These are phyloP conservation scores for Neofusicoccum laricinum DNA, from an alignment of 2,329 filamentous ascomycete genomes.

Conservation along the genomic window DNA sequence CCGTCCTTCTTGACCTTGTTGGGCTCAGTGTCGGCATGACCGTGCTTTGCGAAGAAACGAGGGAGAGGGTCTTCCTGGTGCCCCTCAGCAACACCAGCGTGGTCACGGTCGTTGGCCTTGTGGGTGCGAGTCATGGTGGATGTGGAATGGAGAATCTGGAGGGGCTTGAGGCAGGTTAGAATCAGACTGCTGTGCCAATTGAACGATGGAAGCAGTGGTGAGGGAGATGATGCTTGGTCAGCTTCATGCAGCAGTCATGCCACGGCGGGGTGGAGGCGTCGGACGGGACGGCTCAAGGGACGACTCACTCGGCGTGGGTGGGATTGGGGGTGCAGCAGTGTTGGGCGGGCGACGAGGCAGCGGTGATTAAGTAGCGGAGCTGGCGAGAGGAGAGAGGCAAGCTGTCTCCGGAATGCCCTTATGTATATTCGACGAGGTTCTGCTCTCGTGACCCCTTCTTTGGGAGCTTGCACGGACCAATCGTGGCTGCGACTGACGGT, in stretches of 20 bases:
- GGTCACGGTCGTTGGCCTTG: constrained; percentile 93
- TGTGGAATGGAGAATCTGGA: constrained; percentile 37
- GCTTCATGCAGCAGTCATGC: constrained; percentile 11
- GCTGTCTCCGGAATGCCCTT: constrained; percentile 13
- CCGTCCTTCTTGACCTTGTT: constrained; percentile 98
- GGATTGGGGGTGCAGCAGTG: background rate
- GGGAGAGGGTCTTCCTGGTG: constrained; percentile 72
- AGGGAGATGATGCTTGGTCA: constrained; percentile 13
- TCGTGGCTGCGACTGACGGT: constrained; percentile 8
- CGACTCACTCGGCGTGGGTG: background rate
- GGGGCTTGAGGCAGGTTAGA: background rate
- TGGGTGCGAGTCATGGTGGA: constrained; percentile 80
- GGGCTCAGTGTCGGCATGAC: constrained; percentile 76
- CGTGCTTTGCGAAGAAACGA: constrained; percentile 89
- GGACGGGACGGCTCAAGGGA: background rate
- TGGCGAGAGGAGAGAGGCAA: background rate
- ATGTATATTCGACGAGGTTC: constrained; percentile 17
- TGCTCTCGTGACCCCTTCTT: constrained; percentile 18
- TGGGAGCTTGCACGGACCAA: constrained; percentile 14
- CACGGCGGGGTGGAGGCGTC: background rate
- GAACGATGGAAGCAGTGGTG: constrained; percentile 12
- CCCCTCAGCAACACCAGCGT: constrained; percentile 74
- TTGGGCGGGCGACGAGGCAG: background rate
- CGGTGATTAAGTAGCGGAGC: constrained; percentile 4
- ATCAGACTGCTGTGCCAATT: constrained; percentile 18